Percentiles rank a stretch among this genome's conserved stretches.
phyloP scores from a whole-genome alignment of 2,329 filamentous ascomycete genomes.

The Trichoderma guizhouense region DNA sequence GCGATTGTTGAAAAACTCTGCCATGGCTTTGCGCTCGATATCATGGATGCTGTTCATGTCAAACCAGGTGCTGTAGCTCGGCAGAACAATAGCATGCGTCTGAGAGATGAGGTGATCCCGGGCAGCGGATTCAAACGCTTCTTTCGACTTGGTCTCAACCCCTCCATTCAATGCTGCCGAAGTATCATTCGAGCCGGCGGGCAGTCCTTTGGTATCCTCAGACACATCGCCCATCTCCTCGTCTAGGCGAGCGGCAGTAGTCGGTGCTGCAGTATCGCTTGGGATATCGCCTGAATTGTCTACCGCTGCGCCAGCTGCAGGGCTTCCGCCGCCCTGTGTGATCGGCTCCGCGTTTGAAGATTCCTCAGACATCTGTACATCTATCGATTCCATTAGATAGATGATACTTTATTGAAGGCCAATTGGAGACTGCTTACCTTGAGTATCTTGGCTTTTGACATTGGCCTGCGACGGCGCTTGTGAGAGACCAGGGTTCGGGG shows the following conservation, averaged over 20 bases:
- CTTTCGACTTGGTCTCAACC: slow-evolving; percentile 69
- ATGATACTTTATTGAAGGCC: not conserved
- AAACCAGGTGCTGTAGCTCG: slow-evolving; percentile 98
- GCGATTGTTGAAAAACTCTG: slow-evolving; percentile 97
- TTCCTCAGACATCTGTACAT: slow-evolving; percentile 62
- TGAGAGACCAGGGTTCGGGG: slow-evolving; percentile 53
- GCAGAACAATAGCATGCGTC: slow-evolving; percentile 92
- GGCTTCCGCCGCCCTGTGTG: slow-evolving; percentile 60
- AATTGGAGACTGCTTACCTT: slow-evolving; percentile 41
- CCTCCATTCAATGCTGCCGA: slow-evolving; percentile 47
- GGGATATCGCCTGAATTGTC: slow-evolving; percentile 70
- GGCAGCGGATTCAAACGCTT: slow-evolving; percentile 77
- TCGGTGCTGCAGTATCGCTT: slow-evolving; percentile 54
- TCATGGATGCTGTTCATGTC: slow-evolving; percentile 92
- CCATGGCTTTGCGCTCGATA: slow-evolving; percentile 89
- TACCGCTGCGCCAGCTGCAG: slow-evolving; percentile 49
- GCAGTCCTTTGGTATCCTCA: slow-evolving; percentile 49
- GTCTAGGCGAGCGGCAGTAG: slow-evolving; percentile 62
- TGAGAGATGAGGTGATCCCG: slow-evolving; percentile 90
- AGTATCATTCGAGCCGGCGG: slow-evolving; percentile 42
- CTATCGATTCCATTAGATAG: slow-evolving; percentile 34
- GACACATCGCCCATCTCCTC: slow-evolving; percentile 75
- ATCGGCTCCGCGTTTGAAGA: slow-evolving; percentile 44
- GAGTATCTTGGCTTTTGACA: slow-evolving; percentile 35
- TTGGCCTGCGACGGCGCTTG: slow-evolving; percentile 53